Percentiles rank a stretch among this genome's conserved stretches.
Conservation (phyloP, 768 basidiomycete genomes). For the Trametes maxima region DNA sequence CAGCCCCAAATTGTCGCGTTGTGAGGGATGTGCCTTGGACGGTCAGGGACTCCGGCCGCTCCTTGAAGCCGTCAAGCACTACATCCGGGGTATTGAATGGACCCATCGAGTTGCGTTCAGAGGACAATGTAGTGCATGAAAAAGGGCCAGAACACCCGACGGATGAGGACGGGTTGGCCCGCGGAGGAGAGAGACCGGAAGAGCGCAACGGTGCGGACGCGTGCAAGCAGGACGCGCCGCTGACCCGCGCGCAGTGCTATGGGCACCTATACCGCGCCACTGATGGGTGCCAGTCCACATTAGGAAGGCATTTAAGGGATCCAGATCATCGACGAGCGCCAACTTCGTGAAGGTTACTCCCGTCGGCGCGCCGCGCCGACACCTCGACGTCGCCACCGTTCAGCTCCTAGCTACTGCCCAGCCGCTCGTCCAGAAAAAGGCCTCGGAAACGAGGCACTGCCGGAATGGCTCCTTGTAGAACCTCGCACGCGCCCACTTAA, state of each 20-base stretch:
- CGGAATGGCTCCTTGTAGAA: constrained; percentile 1
- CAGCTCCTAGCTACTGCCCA: not conserved
- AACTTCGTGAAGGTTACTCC: not conserved
- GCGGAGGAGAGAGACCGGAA: not conserved
- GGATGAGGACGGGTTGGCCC: not conserved
- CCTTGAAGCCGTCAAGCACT: constrained; percentile 45
- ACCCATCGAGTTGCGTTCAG: constrained; percentile 19
- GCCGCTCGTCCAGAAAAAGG: too few species aligned
- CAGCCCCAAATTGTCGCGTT: constrained; percentile 8
- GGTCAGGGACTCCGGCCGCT: constrained; percentile 48
- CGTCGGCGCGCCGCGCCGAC: not conserved
- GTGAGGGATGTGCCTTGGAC: constrained; percentile 42
- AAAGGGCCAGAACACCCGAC: not conserved
- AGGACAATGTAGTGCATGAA: not conserved
- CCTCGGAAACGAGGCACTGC: not conserved
- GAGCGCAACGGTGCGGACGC: not conserved
- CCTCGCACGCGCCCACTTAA: too few species aligned
- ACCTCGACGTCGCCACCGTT: not conserved
- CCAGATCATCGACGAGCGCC: not conserved
- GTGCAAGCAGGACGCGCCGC: not conserved
- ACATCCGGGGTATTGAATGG: constrained; percentile 33
- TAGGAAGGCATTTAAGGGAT: not conserved
- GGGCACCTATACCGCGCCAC: constrained; percentile 9
- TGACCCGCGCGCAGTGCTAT: not conserved
- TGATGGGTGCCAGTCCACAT: not conserved